Percentiles rank a stretch among this genome's conserved stretches.
These are phyloP conservation scores for Aspergillus japonicus DNA, from an alignment of 2,329 filamentous ascomycete genomes.

Conservation along the genomic window DNA sequence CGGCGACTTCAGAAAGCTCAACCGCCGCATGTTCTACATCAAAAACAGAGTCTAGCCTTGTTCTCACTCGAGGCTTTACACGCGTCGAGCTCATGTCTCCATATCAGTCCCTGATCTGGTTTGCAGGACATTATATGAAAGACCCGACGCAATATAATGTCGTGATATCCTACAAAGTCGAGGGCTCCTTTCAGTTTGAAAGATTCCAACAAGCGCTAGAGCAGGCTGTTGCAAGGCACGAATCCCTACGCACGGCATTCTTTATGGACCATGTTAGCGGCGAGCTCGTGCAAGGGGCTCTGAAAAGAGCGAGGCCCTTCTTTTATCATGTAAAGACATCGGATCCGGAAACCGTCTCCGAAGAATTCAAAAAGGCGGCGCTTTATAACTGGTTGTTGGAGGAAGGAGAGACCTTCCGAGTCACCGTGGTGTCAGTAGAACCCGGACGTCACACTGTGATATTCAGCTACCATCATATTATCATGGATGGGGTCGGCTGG, in stretches of 20 bases:
- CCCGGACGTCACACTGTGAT: constrained; percentile 1
- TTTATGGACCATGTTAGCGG: neutral
- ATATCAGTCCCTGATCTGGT: constrained; percentile 5
- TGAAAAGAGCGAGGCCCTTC: neutral
- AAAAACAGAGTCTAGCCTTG: neutral
- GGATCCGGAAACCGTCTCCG: neutral
- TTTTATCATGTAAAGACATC: neutral
- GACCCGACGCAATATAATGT: constrained; percentile 5
- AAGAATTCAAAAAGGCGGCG: neutral
- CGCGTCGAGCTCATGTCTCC: constrained; percentile 3
- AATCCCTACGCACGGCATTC: constrained; percentile 4
- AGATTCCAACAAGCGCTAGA: neutral
- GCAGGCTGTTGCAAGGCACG: neutral
- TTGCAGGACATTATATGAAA: constrained; percentile 5
- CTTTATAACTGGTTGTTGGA: neutral
- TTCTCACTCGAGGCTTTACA: neutral
- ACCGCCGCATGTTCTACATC: neutral
- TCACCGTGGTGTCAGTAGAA: neutral
- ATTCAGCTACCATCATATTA: constrained; percentile 17
- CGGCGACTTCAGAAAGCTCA: neutral
- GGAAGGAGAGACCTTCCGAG: neutral
- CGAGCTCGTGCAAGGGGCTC: neutral
- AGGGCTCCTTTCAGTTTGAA: neutral
- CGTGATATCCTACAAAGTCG: neutral
- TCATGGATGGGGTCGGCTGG: constrained; percentile 16